These are phyloP conservation scores for Magnusiomyces starmeri DNA, from an alignment of 1,139 yeast genomes.

Conservation along the genomic window DNA sequence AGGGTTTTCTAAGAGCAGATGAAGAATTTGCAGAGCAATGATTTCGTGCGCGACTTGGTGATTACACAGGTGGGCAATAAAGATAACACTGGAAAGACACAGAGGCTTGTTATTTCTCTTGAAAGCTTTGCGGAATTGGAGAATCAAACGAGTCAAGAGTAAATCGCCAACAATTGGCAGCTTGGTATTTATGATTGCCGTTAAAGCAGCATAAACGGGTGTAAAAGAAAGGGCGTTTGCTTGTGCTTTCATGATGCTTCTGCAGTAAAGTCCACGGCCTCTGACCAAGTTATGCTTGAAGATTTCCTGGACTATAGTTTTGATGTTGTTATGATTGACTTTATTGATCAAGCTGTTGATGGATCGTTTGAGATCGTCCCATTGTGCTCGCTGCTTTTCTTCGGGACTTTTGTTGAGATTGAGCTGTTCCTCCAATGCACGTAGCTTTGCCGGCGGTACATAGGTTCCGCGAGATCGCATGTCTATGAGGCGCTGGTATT, in stretches of 20 bases:
- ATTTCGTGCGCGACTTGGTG: conserved; percentile 61
- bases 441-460: conserved; percentile 47
- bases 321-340: conserved; percentile 43
- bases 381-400: conserved; percentile 45
- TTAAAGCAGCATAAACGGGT: conserved; percentile 50
- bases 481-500: conserved; percentile 36
- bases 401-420: conserved; percentile 27
- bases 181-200: conserved; percentile 56
- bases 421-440: conserved; percentile 39
- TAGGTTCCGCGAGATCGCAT: conserved; percentile 43
- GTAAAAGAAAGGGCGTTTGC: conserved; percentile 38
- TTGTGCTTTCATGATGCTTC: conserved; percentile 53
- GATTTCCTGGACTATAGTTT: conserved; percentile 42
- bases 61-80: conserved; percentile 59
- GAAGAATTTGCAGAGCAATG: conserved; percentile 55
- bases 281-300: conserved; percentile 50
- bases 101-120: conserved; percentile 41
- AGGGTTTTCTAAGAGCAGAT: conserved; percentile 48
- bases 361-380: conserved; percentile 47
- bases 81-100: conserved; percentile 41
- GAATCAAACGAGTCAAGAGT: conserved; percentile 46
- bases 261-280: conserved; percentile 54
- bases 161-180: conserved; percentile 64
- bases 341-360: conserved; percentile 46
- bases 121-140: conserved; percentile 54